Percentiles rank a stretch among this genome's conserved stretches.
phyloP scores from a whole-genome alignment of 768 basidiomycete genomes.

The Tephrocybe sp. region DNA sequence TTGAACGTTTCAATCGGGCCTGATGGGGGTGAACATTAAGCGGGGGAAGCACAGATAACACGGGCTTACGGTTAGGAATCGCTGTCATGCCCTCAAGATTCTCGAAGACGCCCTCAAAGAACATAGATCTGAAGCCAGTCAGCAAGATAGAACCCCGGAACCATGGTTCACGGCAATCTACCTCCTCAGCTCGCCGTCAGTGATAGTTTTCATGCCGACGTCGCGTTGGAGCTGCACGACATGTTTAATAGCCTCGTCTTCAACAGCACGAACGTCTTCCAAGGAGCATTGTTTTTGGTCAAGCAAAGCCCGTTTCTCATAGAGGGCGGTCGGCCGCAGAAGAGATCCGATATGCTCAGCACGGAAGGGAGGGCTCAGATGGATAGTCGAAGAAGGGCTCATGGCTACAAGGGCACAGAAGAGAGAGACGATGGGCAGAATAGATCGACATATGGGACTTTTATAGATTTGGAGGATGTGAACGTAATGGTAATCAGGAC shows the following conservation, averaged over 20 bases:
- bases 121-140: conserved; percentile 41
- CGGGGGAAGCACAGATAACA: background rate
- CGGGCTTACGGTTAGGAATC: conserved; percentile 44
- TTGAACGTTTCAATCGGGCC: conserved; percentile 52
- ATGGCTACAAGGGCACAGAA: conserved; percentile 14
- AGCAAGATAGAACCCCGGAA: conserved; percentile 1
- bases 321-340: conserved; percentile 51
- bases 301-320: conserved; percentile 43
- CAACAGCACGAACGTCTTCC: conserved; percentile 45
- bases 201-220: conserved; percentile 57
- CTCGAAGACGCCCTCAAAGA: conserved; percentile 68
- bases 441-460: conserved; percentile 9
- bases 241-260: conserved; percentile 54
- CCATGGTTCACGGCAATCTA: conserved; percentile 14
- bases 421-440: conserved; percentile 7
- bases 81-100: conserved; percentile 63
- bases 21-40: conserved; percentile 20
- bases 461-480: conserved; percentile 6
- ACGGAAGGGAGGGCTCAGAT: conserved; percentile 40
- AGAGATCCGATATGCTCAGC: conserved; percentile 67
- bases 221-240: conserved; percentile 56
- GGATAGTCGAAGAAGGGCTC: conserved; percentile 22
- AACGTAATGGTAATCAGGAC: conserved; percentile 13
- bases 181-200: conserved; percentile 59
- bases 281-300: conserved; percentile 39